These are phyloP conservation scores for Rhodosorus marinus DNA, from an alignment of 23 red algal species.

Conservation along the genomic window DNA sequence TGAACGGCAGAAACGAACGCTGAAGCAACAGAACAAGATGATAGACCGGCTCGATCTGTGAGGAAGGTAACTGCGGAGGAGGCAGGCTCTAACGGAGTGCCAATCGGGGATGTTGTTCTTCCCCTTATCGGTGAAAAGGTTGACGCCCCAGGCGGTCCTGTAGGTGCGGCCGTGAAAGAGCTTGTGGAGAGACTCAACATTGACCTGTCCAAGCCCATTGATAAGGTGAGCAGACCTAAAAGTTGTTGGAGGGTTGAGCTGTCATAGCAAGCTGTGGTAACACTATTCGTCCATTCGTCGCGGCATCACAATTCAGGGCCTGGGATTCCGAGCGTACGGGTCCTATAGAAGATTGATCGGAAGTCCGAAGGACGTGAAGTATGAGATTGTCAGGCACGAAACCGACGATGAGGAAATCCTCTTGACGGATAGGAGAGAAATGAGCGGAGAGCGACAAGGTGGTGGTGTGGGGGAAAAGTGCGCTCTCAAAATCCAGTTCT, in stretches of 20 bases:
- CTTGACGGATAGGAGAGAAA: conserved; percentile 1
- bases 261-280: too few relatives aligned
- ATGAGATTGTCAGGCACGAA: conserved; percentile 14
- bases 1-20: too few relatives aligned
- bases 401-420: conserved; percentile 9
- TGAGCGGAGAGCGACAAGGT: neutral
- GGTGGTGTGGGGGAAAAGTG: neutral
- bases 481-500: conserved; percentile 50
- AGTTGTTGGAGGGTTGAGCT: conserved; percentile 45
- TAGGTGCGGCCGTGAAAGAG: neutral
- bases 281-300: too few relatives aligned
- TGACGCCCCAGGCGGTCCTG: neutral
- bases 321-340: too few relatives aligned
- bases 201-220: conserved; percentile 9
- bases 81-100: conserved; percentile 12
- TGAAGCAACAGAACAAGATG: too few relatives aligned
- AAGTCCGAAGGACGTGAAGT: conserved; percentile 30
- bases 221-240: conserved; percentile 4
- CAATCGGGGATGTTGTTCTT: conserved; percentile 34
- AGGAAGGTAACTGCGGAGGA: too few relatives aligned
- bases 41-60: too few relatives aligned
- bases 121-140: conserved; percentile 59
- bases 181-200: conserved; percentile 32
- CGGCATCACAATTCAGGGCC: too few relatives aligned
- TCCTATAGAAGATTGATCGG: conserved; percentile 43